Percentiles rank a stretch among this genome's conserved stretches.
Conservation (phyloP, 108 stramenopile genomes). For the Cyclotella baltica region DNA sequence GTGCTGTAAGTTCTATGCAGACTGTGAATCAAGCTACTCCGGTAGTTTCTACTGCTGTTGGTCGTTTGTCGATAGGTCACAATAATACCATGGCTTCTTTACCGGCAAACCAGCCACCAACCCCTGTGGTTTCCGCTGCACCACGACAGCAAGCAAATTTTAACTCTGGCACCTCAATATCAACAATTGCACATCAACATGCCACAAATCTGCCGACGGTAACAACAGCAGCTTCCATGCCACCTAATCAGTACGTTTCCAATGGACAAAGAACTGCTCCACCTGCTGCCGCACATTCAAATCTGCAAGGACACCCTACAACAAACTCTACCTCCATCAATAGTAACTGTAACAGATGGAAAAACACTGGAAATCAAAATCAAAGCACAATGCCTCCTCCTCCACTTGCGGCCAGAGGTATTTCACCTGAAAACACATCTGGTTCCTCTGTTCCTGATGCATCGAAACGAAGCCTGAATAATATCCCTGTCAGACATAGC, state of each 20-base stretch:
- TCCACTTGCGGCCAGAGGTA: constrained; percentile 20
- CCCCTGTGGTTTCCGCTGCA: no score
- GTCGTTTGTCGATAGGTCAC: neutral
- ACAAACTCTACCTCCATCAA: neutral
- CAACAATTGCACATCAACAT: no score
- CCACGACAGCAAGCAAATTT: no score
- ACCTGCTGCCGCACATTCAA: neutral
- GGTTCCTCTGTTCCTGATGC: neutral
- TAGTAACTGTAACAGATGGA: neutral
- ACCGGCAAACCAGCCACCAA: neutral
- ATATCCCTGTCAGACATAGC: neutral
- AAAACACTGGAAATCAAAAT: neutral
- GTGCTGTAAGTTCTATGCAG: neutral
- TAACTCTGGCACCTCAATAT: no score
- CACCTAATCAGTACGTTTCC: neutral
- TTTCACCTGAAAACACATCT: constrained; percentile 2
- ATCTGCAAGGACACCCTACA: neutral
- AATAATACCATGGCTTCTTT: neutral
- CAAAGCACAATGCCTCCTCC: constrained; percentile 19
- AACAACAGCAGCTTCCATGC: no score
- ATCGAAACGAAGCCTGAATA: constrained; percentile 2
- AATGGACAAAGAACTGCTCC: neutral
- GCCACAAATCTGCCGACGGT: no score
- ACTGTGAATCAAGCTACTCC: neutral
- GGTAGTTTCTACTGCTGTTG: neutral